phyloP scores from a whole-genome alignment of 73 alveolate genomes.

The Tetrahymena malaccensis region DNA sequence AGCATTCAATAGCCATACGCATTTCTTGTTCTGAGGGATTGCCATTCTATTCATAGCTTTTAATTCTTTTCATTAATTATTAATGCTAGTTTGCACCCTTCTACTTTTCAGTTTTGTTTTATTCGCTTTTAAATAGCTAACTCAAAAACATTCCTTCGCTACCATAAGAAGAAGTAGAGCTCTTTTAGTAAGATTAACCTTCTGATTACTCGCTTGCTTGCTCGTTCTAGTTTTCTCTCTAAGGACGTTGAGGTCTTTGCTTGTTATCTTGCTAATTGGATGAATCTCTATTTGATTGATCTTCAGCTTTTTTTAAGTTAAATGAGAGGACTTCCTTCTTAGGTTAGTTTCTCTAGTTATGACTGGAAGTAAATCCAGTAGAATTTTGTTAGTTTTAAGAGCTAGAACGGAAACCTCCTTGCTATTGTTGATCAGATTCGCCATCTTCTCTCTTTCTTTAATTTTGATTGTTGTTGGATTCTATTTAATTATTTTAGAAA shows the following conservation, averaged over 20 bases:
- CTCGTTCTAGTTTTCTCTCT: not conserved
- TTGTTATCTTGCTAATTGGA: not conserved
- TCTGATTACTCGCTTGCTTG: not conserved
- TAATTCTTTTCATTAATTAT: not conserved
- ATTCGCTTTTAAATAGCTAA: not conserved
- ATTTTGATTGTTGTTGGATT: not conserved
- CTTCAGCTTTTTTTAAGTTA: not conserved
- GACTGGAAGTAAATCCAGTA: not conserved
- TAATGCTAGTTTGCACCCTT: not conserved
- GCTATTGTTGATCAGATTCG: not conserved
- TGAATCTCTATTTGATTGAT: not conserved
- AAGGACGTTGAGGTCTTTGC: not conserved
- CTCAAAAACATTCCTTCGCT: not conserved
- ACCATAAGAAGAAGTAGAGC: not conserved
- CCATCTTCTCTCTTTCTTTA: not conserved
- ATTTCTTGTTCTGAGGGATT: not conserved
- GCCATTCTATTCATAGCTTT: not conserved
- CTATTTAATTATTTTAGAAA: not conserved
- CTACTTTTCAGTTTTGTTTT: not conserved
- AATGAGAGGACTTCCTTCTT: not conserved
- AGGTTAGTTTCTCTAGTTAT: not conserved
- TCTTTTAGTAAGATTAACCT: not conserved
- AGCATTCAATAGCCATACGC: not conserved
- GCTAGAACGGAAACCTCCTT: not conserved
- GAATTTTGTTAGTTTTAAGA: not conserved